These are phyloP conservation scores for Exophiala sideris DNA, from an alignment of 2,329 filamentous ascomycete species.

Conservation along the genomic window DNA sequence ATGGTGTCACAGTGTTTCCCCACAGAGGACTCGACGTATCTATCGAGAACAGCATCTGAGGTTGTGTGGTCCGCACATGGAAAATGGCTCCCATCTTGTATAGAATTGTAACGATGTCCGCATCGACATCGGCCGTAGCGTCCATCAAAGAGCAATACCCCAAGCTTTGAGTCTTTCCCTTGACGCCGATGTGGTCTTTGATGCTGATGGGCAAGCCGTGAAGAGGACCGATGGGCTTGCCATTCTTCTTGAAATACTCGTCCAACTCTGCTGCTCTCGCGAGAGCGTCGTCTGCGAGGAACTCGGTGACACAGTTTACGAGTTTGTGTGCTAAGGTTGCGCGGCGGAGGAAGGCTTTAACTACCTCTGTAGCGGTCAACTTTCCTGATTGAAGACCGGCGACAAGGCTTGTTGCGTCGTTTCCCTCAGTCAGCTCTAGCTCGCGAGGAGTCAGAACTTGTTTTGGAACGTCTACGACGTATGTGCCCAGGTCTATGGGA, in stretches of 20 bases:
- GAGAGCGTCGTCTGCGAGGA: conserved; percentile 50
- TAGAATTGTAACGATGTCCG: conserved; percentile 25
- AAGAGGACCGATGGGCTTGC: conserved; percentile 53
- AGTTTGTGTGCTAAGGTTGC: conserved; percentile 40
- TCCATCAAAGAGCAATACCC: conserved; percentile 31
- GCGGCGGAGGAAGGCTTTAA: conserved; percentile 41
- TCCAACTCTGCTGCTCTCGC: conserved; percentile 48
- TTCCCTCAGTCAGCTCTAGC: conserved; percentile 47
- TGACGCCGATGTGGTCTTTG: conserved; percentile 40
- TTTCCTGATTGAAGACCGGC: conserved; percentile 31
- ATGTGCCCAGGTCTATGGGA: not conserved
- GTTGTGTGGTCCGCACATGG: conserved; percentile 33
- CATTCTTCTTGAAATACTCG: conserved; percentile 37
- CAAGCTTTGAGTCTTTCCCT: no score
- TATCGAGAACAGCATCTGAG: conserved; percentile 32
- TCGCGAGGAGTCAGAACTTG: conserved; percentile 41
- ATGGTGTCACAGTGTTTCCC: conserved; percentile 49
- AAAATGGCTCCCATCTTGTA: conserved; percentile 32
- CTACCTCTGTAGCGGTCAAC: conserved; percentile 31
- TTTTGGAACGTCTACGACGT: not conserved
- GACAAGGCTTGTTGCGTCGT: conserved; percentile 41
- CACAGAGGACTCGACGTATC: conserved; percentile 32
- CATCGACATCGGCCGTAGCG: conserved; percentile 9
- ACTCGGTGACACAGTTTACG: conserved; percentile 48
- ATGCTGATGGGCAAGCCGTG: conserved; percentile 59